A percentile compares a stretch with the other conserved stretches of the same genome.
phyloP scores from a whole-genome alignment of 305 asterid genomes.

The Solanum aculeatissimum region DNA sequence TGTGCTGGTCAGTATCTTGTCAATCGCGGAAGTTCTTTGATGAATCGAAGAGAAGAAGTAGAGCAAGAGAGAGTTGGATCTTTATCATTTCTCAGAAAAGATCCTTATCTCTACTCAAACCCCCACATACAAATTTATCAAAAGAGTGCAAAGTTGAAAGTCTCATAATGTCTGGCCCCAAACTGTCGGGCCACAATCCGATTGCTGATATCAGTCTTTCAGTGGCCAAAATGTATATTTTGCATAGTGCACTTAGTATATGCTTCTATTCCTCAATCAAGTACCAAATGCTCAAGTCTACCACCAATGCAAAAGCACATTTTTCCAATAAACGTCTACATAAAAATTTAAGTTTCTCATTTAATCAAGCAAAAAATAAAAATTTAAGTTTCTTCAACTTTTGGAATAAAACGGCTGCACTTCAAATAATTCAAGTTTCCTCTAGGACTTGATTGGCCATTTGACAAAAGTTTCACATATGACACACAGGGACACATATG shows the following conservation, averaged over 20 bases:
- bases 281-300: neutral
- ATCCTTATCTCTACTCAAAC: neutral
- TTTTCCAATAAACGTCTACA: neutral
- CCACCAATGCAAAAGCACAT: neutral
- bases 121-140: neutral
- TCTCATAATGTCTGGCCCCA: neutral
- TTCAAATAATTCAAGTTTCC: neutral
- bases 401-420: neutral
- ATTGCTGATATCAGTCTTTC: neutral
- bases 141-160: neutral
- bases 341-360: neutral
- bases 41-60: neutral
- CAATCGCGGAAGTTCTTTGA: neutral
- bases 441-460: neutral
- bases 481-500: neutral
- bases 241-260: neutral
- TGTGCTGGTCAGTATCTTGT: neutral
- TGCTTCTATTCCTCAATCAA: neutral
- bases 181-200: neutral
- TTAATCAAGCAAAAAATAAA: neutral
- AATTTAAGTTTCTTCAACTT: neutral
- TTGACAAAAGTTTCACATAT: neutral
- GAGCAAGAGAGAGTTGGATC: neutral
- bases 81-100: neutral
- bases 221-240: neutral